Evolutionary conservation across 148 eudicot species (phyloP).

Genomic region (Heliosperma pusillum): DNA sequence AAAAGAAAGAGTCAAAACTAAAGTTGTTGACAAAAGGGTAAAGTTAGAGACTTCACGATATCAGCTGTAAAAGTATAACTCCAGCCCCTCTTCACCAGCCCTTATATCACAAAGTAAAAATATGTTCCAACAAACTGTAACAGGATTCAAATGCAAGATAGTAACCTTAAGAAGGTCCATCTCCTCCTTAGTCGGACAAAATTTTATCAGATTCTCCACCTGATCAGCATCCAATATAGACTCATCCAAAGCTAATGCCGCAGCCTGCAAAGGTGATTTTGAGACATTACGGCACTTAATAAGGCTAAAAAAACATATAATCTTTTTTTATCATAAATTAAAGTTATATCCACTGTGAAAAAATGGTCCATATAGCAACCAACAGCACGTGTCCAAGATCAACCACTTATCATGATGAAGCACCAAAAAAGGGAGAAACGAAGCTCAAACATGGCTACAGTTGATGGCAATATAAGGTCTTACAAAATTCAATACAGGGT

Average conservation of each 20-base stretch:
- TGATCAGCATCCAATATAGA: conserved; percentile 96
- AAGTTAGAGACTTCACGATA: not conserved
- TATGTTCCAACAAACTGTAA: not conserved
- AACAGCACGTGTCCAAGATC: not conserved
- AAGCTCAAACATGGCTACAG: not conserved
- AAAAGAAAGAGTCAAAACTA: conserved; percentile 21
- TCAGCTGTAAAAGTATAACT: not conserved
- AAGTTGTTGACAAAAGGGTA: not conserved
- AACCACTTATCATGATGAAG: not conserved
- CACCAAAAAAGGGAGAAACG: not conserved
- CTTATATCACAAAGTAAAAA: not conserved
- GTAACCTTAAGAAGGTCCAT: conserved; percentile 90
- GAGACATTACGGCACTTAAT: not conserved
- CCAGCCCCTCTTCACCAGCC: not conserved
- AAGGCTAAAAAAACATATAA: not conserved
- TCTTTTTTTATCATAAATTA: not conserved
- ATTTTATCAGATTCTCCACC: conserved; percentile 93
- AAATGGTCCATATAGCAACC: not conserved
- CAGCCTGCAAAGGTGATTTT: conserved; percentile 47
- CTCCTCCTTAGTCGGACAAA: conserved; percentile 97
- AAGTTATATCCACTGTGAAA: not conserved
- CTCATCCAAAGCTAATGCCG: conserved; percentile 86
- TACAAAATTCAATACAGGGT: not conserved
- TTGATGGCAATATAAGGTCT: not conserved
- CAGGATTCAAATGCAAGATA: conserved; percentile 6